Conservation (phyloP, 805 yeast species). For the Ogataea nakhonphanomensis region DNA sequence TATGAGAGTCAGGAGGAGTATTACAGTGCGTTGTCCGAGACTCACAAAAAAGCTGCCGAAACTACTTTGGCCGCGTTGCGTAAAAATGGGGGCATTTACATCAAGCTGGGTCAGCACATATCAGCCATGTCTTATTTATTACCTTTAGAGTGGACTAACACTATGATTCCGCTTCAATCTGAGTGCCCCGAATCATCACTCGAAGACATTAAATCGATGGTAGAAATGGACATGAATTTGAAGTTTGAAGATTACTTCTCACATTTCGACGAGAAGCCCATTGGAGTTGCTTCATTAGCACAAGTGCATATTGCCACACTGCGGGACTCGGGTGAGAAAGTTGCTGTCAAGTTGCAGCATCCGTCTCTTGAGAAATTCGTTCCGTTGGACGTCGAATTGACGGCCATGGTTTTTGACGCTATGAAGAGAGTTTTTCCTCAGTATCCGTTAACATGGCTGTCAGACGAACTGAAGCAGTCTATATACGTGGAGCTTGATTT, state of each 20-base stretch:
- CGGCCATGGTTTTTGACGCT: constrained; percentile 68
- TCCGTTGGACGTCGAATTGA: constrained; percentile 81
- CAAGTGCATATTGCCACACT: constrained; percentile 85
- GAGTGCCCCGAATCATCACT: constrained; percentile 78
- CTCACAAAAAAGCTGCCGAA: constrained; percentile 74
- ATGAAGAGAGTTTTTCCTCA: constrained; percentile 85
- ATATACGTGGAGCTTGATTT: constrained; percentile 91
- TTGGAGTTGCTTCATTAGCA: constrained; percentile 95
- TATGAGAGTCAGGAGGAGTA: constrained; percentile 47
- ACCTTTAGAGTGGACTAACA: constrained; percentile 92
- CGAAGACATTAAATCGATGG: constrained; percentile 66
- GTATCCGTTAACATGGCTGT: constrained; percentile 92
- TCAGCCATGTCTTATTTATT: constrained; percentile 87
- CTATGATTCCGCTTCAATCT: constrained; percentile 92
- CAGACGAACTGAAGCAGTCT: constrained; percentile 84
- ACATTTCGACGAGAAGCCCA: constrained; percentile 67
- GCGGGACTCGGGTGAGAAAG: constrained; percentile 52
- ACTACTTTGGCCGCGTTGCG: constrained; percentile 79
- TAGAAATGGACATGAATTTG: constrained; percentile 61
- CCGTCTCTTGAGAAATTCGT: constrained; percentile 84
- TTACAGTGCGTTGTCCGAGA: constrained; percentile 49
- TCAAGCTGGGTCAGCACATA: constrained; percentile 92
- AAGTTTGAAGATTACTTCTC: constrained; percentile 60
- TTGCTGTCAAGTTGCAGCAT: constrained; percentile 94
- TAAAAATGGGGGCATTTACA: constrained; percentile 86